Conservation (phyloP, 257 asterid genomes). For the Sherardia arvensis region DNA sequence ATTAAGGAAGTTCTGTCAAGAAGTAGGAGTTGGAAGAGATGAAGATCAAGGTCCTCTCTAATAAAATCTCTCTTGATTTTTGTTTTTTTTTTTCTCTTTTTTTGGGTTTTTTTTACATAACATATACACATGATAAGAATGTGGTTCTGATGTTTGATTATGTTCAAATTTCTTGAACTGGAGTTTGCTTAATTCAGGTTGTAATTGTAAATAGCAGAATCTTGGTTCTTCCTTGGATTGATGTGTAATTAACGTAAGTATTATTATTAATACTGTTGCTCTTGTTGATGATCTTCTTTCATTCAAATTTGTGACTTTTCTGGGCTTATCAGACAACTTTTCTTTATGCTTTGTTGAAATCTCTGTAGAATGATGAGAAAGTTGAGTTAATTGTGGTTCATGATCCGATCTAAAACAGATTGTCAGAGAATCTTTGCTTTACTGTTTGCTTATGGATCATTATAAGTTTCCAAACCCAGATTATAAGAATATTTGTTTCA, state of each 20-base stretch:
- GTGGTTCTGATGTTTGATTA: constrained; percentile 6
- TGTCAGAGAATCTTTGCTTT: constrained; percentile 2
- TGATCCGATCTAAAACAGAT: constrained; percentile 6
- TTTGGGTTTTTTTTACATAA: not conserved
- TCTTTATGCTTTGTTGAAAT: not conserved
- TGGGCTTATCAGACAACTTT: too few relatives aligned
- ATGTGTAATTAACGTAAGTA: not conserved
- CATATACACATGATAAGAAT: not conserved
- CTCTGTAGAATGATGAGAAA: not conserved
- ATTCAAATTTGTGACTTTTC: not conserved
- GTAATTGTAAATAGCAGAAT: not conserved
- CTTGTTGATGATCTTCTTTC: not conserved
- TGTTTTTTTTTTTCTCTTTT: not conserved
- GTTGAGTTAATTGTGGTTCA: not conserved
- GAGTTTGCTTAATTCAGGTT: not conserved
- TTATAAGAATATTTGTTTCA: too few relatives aligned
- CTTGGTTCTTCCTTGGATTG: not conserved
- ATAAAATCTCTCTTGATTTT: not conserved
- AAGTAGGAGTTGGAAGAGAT: constrained; percentile 70
- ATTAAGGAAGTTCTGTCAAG: constrained; percentile 47
- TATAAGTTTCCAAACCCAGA: not conserved
- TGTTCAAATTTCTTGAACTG: not conserved
- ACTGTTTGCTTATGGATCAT: not conserved
- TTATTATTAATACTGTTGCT: not conserved
- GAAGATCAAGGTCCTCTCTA: constrained; percentile 11